A percentile compares a stretch with the other conserved stretches of the same genome.
These are phyloP conservation scores for Lactarius tabidus DNA, from an alignment of 768 basidiomycete species.

Conservation along the genomic window DNA sequence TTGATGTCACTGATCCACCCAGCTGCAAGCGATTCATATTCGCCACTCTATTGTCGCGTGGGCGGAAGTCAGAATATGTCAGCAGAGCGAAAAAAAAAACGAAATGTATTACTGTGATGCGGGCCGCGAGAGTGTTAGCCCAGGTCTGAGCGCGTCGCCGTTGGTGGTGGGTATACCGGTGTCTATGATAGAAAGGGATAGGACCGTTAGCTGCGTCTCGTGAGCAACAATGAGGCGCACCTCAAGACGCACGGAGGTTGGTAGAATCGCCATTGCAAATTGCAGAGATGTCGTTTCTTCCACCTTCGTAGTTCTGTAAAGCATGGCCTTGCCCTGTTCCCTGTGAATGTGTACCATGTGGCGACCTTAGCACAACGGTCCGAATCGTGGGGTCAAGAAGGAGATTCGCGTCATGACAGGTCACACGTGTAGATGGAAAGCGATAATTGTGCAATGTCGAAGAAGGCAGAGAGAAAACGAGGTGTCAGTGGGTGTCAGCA, in stretches of 20 bases:
- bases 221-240: neutral
- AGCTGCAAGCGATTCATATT: conserved; percentile 27
- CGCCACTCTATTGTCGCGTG: conserved; percentile 33
- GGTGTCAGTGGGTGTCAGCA: neutral
- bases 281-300: conserved; percentile 43
- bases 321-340: neutral
- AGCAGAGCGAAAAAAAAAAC: neutral
- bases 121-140: conserved; percentile 38
- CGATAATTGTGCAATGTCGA: neutral
- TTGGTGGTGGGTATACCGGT: conserved; percentile 27
- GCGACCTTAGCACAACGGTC: neutral
- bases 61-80: too few relatives aligned
- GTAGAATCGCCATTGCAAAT: conserved; percentile 39
- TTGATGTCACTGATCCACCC: conserved; percentile 32
- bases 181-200: conserved; percentile 14
- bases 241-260: conserved; percentile 39
- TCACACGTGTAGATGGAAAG: neutral
- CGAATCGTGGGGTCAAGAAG: neutral
- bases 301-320: conserved; percentile 34
- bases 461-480: neutral
- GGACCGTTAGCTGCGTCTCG: neutral
- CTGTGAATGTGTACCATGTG: neutral
- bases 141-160: conserved; percentile 31
- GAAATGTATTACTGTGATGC: conserved; percentile 38
- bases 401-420: neutral